A percentile compares a stretch with the other conserved stretches of the same genome.
These are phyloP conservation scores for Pezicula radicicola DNA, from an alignment of 2,329 filamentous ascomycete genomes.

Conservation along the genomic window DNA sequence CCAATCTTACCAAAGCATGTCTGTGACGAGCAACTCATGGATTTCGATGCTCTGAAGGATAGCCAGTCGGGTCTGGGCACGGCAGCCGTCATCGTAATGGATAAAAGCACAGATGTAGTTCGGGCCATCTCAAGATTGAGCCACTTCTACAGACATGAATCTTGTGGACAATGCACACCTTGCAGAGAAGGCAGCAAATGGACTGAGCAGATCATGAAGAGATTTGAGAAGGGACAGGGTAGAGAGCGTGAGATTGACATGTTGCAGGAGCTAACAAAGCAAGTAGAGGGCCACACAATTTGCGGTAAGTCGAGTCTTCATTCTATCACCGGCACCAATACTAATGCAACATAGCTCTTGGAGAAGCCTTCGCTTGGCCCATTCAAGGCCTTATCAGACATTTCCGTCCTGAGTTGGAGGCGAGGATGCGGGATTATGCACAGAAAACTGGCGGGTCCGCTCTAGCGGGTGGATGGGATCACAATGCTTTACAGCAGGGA, in stretches of 20 bases:
- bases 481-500: slow-evolving; percentile 71
- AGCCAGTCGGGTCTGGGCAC: slow-evolving; percentile 96
- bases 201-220: slow-evolving; percentile 98
- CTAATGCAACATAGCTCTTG: slow-evolving; percentile 58
- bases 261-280: slow-evolving; percentile 98
- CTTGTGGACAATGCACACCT: slow-evolving; percentile 97
- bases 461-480: slow-evolving; percentile 84
- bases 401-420: slow-evolving; percentile 94
- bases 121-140: slow-evolving; percentile 89
- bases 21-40: slow-evolving; percentile 97
- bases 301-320: slow-evolving; percentile 62
- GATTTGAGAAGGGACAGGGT: slow-evolving; percentile 89
- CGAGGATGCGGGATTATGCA: slow-evolving; percentile 79
- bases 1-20: slow-evolving; percentile 87
- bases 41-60: slow-evolving; percentile 98
- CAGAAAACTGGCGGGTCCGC: slow-evolving; percentile 69
- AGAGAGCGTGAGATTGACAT: slow-evolving; percentile 95
- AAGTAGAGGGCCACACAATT: slow-evolving; percentile 98
- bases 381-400: slow-evolving; percentile 97
- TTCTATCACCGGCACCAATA: slow-evolving; percentile 1
- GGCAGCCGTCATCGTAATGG: slow-evolving; percentile 97
- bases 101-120: slow-evolving; percentile 95
- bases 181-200: slow-evolving; percentile 98
- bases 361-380: slow-evolving; percentile 98
- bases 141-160: slow-evolving; percentile 98